Conservation (phyloP, 1,139 yeast genomes). For the Hansenula lynferdii region DNA sequence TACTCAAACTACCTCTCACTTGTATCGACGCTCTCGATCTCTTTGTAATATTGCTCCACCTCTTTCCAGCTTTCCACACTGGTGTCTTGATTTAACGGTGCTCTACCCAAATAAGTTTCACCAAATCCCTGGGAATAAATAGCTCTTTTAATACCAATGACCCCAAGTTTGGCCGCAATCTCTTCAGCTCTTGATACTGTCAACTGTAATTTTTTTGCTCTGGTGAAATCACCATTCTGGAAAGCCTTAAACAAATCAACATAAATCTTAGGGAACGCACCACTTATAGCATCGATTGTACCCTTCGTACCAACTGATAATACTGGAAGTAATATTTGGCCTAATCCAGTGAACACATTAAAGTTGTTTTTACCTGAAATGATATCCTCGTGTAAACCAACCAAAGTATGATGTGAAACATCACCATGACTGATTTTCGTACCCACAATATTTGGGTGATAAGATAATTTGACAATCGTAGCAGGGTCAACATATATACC, state of each 20-base stretch:
- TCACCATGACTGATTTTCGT: constrained; percentile 35
- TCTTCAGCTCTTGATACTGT: constrained; percentile 35
- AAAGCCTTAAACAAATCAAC: constrained; percentile 33
- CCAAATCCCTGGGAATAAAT: constrained; percentile 37
- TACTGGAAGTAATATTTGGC: constrained; percentile 42
- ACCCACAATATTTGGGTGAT: constrained; percentile 34
- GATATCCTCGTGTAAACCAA: constrained; percentile 34
- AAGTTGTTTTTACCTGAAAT: constrained; percentile 30
- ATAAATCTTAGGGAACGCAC: constrained; percentile 42
- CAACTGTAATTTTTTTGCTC: constrained; percentile 36
- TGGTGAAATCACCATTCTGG: constrained; percentile 26
- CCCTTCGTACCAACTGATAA: constrained; percentile 38
- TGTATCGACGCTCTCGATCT: constrained; percentile 10
- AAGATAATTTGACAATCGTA: constrained; percentile 29
- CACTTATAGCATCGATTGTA: constrained; percentile 43
- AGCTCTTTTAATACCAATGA: constrained; percentile 40
- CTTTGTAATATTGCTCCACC: constrained; percentile 10
- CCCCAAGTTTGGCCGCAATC: constrained; percentile 36
- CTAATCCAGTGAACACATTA: constrained; percentile 42
- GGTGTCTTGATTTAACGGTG: constrained; percentile 28
- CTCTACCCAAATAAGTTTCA: constrained; percentile 29
- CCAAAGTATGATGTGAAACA: constrained; percentile 29
- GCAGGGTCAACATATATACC: constrained; percentile 32
- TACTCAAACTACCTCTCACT: constrained; percentile 5
- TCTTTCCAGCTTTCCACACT: constrained; percentile 5